A percentile compares a stretch with the other conserved stretches of the same genome.
Evolutionary conservation across 768 basidiomycete species (phyloP).

Genomic region (Postia placenta): DNA sequence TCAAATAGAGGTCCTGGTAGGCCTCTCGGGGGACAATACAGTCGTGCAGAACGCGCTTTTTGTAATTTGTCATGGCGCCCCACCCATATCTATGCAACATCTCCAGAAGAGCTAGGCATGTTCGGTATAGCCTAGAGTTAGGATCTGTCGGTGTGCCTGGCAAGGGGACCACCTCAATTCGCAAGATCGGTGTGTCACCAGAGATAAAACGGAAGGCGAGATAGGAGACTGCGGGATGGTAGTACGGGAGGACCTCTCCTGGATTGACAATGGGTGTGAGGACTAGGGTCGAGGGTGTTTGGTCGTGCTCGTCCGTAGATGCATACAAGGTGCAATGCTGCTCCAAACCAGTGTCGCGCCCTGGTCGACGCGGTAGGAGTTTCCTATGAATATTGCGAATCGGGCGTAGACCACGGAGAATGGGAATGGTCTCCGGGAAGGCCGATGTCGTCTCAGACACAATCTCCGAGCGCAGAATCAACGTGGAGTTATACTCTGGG

Average conservation of each 20-base stretch:
- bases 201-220: constrained; percentile 75
- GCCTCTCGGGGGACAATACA: constrained; percentile 63
- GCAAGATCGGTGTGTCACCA: constrained; percentile 28
- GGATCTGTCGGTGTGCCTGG: constrained; percentile 38
- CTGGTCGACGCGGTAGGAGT: constrained; percentile 74
- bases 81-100: constrained; percentile 85
- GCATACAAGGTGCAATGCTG: constrained; percentile 76
- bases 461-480: constrained; percentile 82
- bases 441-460: constrained; percentile 22
- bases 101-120: constrained; percentile 74
- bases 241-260: constrained; percentile 66
- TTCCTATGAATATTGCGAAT: constrained; percentile 56
- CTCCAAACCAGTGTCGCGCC: constrained; percentile 64
- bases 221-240: constrained; percentile 78
- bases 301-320: constrained; percentile 9
- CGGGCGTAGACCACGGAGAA: constrained; percentile 32
- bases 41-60: constrained; percentile 85
- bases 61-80: constrained; percentile 76
- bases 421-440: constrained; percentile 27
- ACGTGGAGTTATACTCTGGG: constrained; percentile 89
- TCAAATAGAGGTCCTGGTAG: constrained; percentile 88
- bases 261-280: constrained; percentile 50
- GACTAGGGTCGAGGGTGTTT: constrained; percentile 35
- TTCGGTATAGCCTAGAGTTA: constrained; percentile 70
- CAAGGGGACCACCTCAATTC: constrained; percentile 55